These are phyloP conservation scores for Sporothrix variecibatus DNA, from an alignment of 2,329 filamentous ascomycete species.

Conservation along the genomic window DNA sequence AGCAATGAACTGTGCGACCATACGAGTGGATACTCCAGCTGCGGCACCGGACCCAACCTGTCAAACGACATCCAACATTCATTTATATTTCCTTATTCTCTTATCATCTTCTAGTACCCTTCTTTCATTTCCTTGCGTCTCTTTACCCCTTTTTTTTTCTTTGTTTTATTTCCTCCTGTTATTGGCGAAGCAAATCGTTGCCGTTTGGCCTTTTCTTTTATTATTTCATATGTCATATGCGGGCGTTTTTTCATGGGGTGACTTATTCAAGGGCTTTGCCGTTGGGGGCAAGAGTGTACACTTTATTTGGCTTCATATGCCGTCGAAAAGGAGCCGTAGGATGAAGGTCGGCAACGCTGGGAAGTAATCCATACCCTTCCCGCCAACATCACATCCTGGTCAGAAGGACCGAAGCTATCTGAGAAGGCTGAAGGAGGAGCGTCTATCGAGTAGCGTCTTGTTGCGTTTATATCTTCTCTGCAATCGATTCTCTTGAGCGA, in stretches of 20 bases:
- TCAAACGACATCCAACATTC: background rate
- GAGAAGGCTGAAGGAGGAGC: background rate
- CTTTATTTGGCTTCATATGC: background rate
- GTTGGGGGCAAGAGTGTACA: background rate
- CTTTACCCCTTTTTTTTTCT: background rate
- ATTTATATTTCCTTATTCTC: slow-evolving; percentile 1
- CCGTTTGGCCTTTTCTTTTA: background rate
- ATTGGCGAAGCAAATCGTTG: background rate
- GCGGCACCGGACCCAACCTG: background rate
- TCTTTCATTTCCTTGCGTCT: background rate
- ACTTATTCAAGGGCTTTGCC: background rate
- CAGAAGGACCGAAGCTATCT: background rate
- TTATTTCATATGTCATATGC: slow-evolving; percentile 19
- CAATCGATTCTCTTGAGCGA: background rate
- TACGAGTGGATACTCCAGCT: background rate
- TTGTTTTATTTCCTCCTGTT: background rate
- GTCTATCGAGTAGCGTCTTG: background rate
- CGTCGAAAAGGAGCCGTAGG: background rate
- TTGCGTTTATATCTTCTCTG: background rate
- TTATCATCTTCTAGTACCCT: background rate
- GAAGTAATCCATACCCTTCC: background rate
- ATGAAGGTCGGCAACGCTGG: background rate
- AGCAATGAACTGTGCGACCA: background rate
- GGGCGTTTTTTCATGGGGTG: slow-evolving; percentile 7
- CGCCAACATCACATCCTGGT: background rate